Evolutionary conservation across 2,329 filamentous ascomycete genomes (phyloP).

Genomic region (Xenoacremonium recifei): DNA sequence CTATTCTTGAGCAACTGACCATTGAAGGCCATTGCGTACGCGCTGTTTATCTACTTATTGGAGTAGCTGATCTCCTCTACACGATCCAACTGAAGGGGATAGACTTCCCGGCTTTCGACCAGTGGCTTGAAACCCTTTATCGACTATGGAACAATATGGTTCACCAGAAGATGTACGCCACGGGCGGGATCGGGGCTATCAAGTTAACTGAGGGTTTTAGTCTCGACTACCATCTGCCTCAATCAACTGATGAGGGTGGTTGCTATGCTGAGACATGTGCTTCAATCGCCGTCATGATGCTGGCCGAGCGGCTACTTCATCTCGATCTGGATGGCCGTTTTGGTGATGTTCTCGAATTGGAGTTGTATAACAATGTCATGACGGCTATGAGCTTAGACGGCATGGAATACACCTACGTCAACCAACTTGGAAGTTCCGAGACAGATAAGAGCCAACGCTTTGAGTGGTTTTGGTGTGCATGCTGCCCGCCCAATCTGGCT

Average conservation of each 20-base stretch:
- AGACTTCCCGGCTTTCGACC: slow-evolving; percentile 14
- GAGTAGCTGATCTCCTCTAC: slow-evolving; percentile 51
- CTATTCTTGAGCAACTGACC: slow-evolving; percentile 41
- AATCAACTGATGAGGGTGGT: slow-evolving; percentile 58
- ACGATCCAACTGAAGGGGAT: slow-evolving; percentile 12
- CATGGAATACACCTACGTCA: slow-evolving; percentile 59
- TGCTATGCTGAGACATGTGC: slow-evolving; percentile 64
- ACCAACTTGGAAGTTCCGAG: slow-evolving; percentile 56
- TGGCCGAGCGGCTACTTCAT: slow-evolving; percentile 55
- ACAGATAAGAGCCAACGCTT: slow-evolving; percentile 46
- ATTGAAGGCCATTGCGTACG: slow-evolving; percentile 58
- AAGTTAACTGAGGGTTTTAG: slow-evolving; percentile 60
- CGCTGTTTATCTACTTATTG: slow-evolving; percentile 59
- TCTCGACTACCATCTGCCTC: slow-evolving; percentile 56
- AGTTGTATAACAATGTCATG: slow-evolving; percentile 59
- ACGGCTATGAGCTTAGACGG: slow-evolving; percentile 57
- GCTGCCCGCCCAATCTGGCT: slow-evolving; percentile 60
- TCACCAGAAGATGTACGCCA: slow-evolving; percentile 59
- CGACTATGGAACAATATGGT: slow-evolving; percentile 61
- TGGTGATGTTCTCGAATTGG: slow-evolving; percentile 59
- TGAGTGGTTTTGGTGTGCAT: slow-evolving; percentile 59
- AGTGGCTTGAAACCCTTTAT: slow-evolving; percentile 38
- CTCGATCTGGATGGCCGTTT: slow-evolving; percentile 52
- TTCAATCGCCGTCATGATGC: slow-evolving; percentile 59
- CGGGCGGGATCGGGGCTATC: slow-evolving; percentile 53